phyloP scores from a whole-genome alignment of 805 yeast species.

The Candida germanica region DNA sequence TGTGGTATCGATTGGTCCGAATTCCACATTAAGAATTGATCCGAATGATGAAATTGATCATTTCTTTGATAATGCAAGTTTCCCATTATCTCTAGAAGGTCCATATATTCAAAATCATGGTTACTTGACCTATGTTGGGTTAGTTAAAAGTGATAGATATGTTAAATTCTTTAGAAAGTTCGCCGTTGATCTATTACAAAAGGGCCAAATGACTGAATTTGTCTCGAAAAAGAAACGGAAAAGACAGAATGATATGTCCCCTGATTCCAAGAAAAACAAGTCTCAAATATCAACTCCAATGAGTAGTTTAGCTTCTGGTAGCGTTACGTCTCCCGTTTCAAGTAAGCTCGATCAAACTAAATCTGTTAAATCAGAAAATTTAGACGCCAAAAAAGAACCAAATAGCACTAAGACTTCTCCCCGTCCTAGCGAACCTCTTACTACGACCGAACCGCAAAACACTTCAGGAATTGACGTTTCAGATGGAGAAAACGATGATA shows the following conservation, averaged over 20 bases:
- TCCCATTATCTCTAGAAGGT: conserved; percentile 35
- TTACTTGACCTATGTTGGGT: conserved; percentile 35
- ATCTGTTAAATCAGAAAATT: not conserved
- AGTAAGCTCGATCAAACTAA: not conserved
- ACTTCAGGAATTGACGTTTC: not conserved
- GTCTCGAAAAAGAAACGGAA: conserved; percentile 14
- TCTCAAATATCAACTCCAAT: conserved; percentile 6
- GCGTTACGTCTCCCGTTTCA: not conserved
- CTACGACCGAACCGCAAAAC: not conserved
- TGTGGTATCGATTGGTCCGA: conserved; percentile 34
- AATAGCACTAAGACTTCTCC: not conserved
- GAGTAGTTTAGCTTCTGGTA: not conserved
- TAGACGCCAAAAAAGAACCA: not conserved
- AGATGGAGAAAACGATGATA: not conserved
- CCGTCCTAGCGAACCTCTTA: not conserved
- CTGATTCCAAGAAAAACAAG: conserved; percentile 15
- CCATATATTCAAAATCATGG: conserved; percentile 40
- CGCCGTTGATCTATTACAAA: conserved; percentile 28
- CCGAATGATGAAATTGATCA: conserved; percentile 31
- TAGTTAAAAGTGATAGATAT: conserved; percentile 40
- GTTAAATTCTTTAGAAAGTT: conserved; percentile 35
- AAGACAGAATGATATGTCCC: conserved; percentile 8
- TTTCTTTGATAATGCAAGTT: conserved; percentile 32
- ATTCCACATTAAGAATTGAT: conserved; percentile 28
- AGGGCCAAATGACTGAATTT: conserved; percentile 34